phyloP scores from a whole-genome alignment of 495 filamentous ascomycete species.

The Trichoderma parareesei region DNA sequence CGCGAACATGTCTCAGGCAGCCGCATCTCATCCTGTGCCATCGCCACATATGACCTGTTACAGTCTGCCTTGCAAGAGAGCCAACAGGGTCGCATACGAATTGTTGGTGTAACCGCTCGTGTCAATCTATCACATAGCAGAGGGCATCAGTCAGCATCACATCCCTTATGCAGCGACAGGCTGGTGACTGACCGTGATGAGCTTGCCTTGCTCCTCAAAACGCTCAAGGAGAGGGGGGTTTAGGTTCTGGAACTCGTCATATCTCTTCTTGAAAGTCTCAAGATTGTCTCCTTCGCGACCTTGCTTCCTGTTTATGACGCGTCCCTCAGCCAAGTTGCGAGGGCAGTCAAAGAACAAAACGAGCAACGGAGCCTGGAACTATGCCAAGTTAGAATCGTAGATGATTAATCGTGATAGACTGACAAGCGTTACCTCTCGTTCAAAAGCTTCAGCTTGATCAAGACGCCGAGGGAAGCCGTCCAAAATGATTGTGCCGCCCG shows the following conservation, averaged over 20 bases:
- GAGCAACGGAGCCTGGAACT: not conserved
- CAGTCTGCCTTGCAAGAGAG: not conserved
- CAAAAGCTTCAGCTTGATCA: not conserved
- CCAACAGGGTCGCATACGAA: not conserved
- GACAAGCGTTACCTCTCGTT: not conserved
- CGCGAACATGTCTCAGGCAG: not conserved
- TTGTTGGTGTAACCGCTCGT: not conserved
- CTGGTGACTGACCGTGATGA: not conserved
- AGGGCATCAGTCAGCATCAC: not conserved
- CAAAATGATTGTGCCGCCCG: not conserved
- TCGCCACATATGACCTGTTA: not conserved
- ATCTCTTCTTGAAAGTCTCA: not conserved
- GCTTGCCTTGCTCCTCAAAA: not conserved
- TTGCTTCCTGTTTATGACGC: not conserved
- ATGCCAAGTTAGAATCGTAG: not conserved
- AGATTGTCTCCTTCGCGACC: not conserved
- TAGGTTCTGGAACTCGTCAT: not conserved
- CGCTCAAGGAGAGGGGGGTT: not conserved
- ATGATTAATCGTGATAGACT: not conserved
- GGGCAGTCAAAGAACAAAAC: not conserved
- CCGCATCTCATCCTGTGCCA: not conserved
- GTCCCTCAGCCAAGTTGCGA: not conserved
- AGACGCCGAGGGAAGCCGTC: not conserved
- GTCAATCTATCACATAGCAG: not conserved
- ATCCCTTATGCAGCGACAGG: not conserved